phyloP scores from a whole-genome alignment of 83 land plant genomes.

The Diphasiastrum complanatum region DNA sequence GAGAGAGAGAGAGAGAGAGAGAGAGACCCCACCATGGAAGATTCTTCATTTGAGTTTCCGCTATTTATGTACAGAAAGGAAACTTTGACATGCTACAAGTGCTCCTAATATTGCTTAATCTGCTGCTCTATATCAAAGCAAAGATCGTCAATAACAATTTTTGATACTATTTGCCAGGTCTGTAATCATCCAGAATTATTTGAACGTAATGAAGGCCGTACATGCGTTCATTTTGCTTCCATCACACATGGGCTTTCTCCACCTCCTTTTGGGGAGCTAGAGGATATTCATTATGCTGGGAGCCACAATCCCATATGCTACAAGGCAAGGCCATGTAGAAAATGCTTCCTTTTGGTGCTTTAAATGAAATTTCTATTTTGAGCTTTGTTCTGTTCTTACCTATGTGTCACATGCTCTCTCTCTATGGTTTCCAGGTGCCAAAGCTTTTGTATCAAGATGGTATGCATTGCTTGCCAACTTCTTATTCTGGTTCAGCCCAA shows the following conservation, averaged over 20 bases:
- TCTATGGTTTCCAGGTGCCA: constrained; percentile 52
- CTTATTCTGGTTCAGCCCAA: constrained; percentile 35
- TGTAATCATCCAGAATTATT: constrained; percentile 99
- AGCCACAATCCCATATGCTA: constrained; percentile 62
- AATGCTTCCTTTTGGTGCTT: constrained; percentile 2
- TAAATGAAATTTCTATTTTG: constrained; percentile 2
- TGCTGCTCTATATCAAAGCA: too few relatives aligned
- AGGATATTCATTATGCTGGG: constrained; percentile 74
- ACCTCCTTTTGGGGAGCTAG: constrained; percentile 85
- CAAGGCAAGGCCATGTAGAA: too few relatives aligned
- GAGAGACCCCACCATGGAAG: too few relatives aligned
- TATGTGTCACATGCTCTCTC: not conserved
- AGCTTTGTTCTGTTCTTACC: constrained; percentile 2
- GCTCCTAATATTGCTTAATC: too few relatives aligned
- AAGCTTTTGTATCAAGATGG: constrained; percentile 67
- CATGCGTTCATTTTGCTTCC: constrained; percentile 67
- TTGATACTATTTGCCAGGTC: constrained; percentile 40
- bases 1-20: too few relatives aligned
- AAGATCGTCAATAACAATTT: not conserved
- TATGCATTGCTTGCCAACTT: constrained; percentile 33
- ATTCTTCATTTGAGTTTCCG: too few relatives aligned
- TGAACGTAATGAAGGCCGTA: constrained; percentile 92
- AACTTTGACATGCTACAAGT: too few relatives aligned
- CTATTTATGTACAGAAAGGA: too few relatives aligned
- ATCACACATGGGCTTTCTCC: constrained; percentile 64